These are phyloP conservation scores for Cryptococcus sp. DNA, from an alignment of 1,284 basidiomycete genomes.

Conservation along the genomic window DNA sequence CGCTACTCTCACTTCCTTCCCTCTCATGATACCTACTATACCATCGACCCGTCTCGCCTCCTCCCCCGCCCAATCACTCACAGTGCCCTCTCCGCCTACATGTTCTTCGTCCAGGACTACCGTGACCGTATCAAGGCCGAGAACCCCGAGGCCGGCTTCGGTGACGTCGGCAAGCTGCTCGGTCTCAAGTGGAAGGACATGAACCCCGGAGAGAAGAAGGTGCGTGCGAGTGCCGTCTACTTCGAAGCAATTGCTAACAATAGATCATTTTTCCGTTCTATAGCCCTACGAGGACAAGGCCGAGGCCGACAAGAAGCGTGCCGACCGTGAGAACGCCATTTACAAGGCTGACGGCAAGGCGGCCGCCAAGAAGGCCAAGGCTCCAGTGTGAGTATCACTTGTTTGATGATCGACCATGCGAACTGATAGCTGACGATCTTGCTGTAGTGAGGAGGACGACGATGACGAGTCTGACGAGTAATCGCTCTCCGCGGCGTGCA, in stretches of 20 bases:
- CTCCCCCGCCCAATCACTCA: not conserved
- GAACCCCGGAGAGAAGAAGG: conserved; percentile 80
- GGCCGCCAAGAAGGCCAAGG: conserved; percentile 26
- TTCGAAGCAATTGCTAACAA: not conserved
- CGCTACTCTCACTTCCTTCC: not conserved
- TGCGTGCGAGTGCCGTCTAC: conserved; percentile 43
- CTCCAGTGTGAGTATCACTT: conserved; percentile 12
- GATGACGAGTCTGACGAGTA: conserved; percentile 33
- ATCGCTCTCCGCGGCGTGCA: not conserved
- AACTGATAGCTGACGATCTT: not conserved
- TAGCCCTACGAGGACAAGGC: conserved; percentile 91
- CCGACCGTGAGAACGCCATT: conserved; percentile 60
- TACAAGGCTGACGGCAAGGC: conserved; percentile 57
- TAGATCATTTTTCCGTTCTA: not conserved
- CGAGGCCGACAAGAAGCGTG: conserved; percentile 76
- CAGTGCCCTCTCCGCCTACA: conserved; percentile 88
- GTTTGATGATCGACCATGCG: not conserved
- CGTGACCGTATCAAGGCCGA: conserved; percentile 91
- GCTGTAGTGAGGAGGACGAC: conserved; percentile 31
- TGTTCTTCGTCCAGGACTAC: conserved; percentile 98
- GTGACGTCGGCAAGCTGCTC: conserved; percentile 85
- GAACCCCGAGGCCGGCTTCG: conserved; percentile 92
- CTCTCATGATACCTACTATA: conserved; percentile 1
- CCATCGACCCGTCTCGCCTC: not conserved
- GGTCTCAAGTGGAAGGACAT: conserved; percentile 90